Evolutionary conservation across 2,329 filamentous ascomycete genomes (phyloP).

Genomic region (Helotiales sp.): DNA sequence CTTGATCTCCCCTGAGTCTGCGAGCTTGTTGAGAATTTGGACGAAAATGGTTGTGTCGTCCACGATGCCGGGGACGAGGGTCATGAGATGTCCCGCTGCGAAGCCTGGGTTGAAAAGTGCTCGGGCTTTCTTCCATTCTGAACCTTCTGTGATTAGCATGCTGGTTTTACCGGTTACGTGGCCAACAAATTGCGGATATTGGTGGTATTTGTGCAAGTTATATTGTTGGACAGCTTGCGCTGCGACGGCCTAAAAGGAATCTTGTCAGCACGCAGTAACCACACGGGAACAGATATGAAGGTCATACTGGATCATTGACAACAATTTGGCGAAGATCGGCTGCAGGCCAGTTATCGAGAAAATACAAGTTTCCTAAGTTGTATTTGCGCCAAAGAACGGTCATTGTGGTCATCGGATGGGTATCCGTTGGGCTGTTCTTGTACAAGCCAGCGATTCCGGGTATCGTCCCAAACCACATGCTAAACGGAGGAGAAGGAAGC

Average conservation of each 20-base stretch:
- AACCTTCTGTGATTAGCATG: slow-evolving; percentile 23
- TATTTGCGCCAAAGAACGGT: slow-evolving; percentile 20
- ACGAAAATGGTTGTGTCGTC: slow-evolving; percentile 26
- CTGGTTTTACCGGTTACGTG: slow-evolving; percentile 22
- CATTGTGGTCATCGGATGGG: slow-evolving; percentile 16
- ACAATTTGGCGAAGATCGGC: slow-evolving; percentile 7
- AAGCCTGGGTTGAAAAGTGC: slow-evolving; percentile 33
- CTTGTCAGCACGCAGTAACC: too few species aligned
- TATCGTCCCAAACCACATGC: slow-evolving; percentile 17
- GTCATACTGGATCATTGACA: slow-evolving; percentile 15
- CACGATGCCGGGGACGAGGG: slow-evolving; percentile 25
- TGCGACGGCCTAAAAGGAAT: background rate
- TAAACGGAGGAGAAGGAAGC: slow-evolving; percentile 15
- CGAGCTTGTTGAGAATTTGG: slow-evolving; percentile 11
- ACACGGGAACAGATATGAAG: too few species aligned
- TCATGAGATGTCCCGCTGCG: slow-evolving; percentile 19
- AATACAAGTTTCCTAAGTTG: slow-evolving; percentile 12
- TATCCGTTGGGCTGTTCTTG: slow-evolving; percentile 13
- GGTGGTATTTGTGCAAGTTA: slow-evolving; percentile 10
- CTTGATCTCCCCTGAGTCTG: slow-evolving; percentile 15
- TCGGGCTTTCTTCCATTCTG: slow-evolving; percentile 28
- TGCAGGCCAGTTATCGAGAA: slow-evolving; percentile 18
- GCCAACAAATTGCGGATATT: slow-evolving; percentile 10
- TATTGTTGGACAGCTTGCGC: slow-evolving; percentile 2
- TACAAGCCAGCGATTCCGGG: slow-evolving; percentile 8